Evolutionary conservation across 768 basidiomycete genomes (phyloP).

Genomic region (Hygrocybe coccinea): DNA sequence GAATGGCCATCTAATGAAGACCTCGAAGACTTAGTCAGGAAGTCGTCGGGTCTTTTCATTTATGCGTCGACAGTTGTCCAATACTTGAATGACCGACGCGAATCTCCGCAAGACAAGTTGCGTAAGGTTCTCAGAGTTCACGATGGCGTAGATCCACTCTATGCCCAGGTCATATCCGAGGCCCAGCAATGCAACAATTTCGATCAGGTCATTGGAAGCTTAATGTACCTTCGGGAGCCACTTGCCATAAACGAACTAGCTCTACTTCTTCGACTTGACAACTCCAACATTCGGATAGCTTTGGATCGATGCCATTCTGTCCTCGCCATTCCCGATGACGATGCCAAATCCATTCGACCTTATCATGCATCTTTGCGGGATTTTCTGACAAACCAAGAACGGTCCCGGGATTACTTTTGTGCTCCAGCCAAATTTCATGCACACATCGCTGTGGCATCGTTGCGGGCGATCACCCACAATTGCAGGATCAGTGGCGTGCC

Average conservation of each 20-base stretch:
- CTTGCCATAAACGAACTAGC: background rate
- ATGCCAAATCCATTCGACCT: constrained; percentile 23
- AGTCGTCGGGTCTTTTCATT: constrained; percentile 3
- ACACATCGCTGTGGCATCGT: too few relatives aligned
- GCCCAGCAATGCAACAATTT: background rate
- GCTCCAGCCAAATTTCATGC: too few relatives aligned
- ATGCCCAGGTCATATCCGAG: constrained; percentile 8
- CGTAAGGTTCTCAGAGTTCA: background rate
- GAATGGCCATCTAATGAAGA: constrained; percentile 5
- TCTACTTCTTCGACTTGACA: constrained; percentile 4
- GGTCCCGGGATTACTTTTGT: too few relatives aligned
- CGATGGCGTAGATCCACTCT: constrained; percentile 12
- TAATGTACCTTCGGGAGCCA: constrained; percentile 3
- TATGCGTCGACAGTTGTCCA: constrained; percentile 4
- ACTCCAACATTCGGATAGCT: background rate
- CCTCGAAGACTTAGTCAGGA: background rate
- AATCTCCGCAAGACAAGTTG: constrained; percentile 2
- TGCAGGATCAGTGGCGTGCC: too few relatives aligned
- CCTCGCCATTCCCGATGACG: constrained; percentile 9
- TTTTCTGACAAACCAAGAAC: too few relatives aligned
- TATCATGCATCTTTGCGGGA: constrained; percentile 34
- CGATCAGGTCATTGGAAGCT: constrained; percentile 6
- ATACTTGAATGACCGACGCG: constrained; percentile 1
- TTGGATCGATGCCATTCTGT: constrained; percentile 10
- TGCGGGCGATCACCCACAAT: too few relatives aligned